These are phyloP conservation scores for Funneliformis caledonium DNA, from an alignment of 371 early-diverging fungal genomes.

Conservation along the genomic window DNA sequence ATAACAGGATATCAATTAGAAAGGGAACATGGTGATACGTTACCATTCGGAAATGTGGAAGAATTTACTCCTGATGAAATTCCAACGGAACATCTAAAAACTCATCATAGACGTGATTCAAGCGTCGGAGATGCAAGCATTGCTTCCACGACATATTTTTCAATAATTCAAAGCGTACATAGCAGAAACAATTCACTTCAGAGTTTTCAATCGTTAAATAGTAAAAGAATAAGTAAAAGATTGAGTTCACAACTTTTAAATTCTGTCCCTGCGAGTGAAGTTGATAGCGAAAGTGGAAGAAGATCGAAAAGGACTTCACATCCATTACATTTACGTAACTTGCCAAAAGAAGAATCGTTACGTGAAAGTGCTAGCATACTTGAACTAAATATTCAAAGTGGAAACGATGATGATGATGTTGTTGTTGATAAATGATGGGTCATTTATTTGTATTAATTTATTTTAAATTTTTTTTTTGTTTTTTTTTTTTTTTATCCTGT, in stretches of 20 bases:
- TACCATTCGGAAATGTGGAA: neutral
- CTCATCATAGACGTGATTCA: neutral
- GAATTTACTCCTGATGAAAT: neutral
- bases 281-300: too few relatives aligned
- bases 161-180: neutral
- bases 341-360: too few relatives aligned
- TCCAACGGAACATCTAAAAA: neutral
- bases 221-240: neutral
- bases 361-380: too few relatives aligned
- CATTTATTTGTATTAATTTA: too few relatives aligned
- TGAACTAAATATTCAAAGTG: too few relatives aligned
- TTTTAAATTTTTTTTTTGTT: too few relatives aligned
- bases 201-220: neutral
- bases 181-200: neutral
- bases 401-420: too few relatives aligned
- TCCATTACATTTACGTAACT: too few relatives aligned
- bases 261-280: too few relatives aligned
- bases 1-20: neutral
- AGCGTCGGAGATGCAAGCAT: neutral
- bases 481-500: too few relatives aligned
- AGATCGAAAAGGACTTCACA: too few relatives aligned
- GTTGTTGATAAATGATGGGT: too few relatives aligned
- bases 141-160: neutral
- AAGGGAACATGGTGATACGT: neutral
- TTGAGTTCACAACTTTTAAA: neutral